Base-by-base conservation (phyloP, 2,329 filamentous ascomycete genomes). In the Trichoderma sp. region DNA sequence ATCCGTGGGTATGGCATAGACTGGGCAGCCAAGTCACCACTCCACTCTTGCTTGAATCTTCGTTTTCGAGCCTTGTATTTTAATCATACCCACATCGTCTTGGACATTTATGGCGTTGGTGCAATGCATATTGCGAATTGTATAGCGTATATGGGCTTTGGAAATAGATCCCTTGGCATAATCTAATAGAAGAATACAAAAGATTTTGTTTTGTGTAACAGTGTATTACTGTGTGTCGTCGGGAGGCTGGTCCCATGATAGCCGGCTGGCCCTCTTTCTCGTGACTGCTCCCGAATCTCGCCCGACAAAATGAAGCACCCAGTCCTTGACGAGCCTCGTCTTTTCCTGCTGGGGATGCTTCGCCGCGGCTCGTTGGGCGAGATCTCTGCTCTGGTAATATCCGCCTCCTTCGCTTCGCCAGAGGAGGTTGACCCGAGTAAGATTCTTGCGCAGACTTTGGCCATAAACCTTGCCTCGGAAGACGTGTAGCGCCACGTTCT, bases 391-490 rank as follows among this genome's bases (percentile, higher is more conserved):
- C 4, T 81, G 84, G 74, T 91, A 92, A 49, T 87, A 80, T 0
- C 90, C 89, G 4, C 81, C 72, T 1, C 83, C 69, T 75, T 77
- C 76, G 86, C 88, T 46, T 76, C 83, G 73, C 80, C 81, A 88
- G 21, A 96, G 79, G 54, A 96, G 79, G 71, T 89, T 85, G 30
- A 95, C 81, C 70, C 85, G 88, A 4, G 92, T 94, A 73, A 91
- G 85, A 8, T 88, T 88, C 71, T 86, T 87, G 32, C 91, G 87
- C 71, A 97, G 80, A 75, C 91, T 96, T 77, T 96, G 91, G 0
- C 95, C 94, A 74, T 96, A 94, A 0, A 97, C 94, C 73, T 87
- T 90, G 58, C 88, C 87, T 63, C 86, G 86, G 77, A 95, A 98
- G 4, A 88, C 87, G 64, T 88, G 88, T 63, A 98, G 82, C 0